Conservation (phyloP, 2,329 filamentous ascomycete species). For the Neofusicoccum umdonicola region DNA sequence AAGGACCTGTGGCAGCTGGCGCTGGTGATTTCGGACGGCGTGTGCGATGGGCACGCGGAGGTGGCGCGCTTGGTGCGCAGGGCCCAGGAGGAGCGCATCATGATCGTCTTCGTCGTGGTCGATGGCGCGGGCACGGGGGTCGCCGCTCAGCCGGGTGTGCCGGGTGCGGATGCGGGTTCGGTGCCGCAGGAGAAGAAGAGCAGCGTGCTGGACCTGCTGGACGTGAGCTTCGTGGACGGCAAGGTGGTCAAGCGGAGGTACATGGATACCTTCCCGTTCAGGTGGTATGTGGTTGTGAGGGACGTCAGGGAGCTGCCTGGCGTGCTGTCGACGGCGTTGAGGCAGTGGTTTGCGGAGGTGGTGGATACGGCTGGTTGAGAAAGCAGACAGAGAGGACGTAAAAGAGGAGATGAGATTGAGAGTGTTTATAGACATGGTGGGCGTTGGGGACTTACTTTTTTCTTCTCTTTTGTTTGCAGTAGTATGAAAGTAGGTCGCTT, state of each 20-base stretch:
- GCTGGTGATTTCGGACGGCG: conserved; percentile 87
- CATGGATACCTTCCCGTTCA: conserved; percentile 93
- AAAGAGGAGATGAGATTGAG: no score
- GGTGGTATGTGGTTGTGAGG: conserved; percentile 93
- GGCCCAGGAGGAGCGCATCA: conserved; percentile 89
- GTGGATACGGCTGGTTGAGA: conserved; percentile 41
- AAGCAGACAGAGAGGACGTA: no score
- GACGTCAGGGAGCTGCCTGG: conserved; percentile 87
- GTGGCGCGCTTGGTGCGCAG: conserved; percentile 81
- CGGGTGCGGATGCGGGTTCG: conserved; percentile 33
- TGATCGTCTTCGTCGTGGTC: conserved; percentile 97
- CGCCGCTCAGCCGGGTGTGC: no score
- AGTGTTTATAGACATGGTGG: no score
- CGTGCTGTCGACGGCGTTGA: conserved; percentile 80
- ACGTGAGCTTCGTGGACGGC: conserved; percentile 75
- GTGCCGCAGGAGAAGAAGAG: conserved; percentile 45
- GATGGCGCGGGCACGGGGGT: conserved; percentile 53
- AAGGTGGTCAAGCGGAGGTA: conserved; percentile 83
- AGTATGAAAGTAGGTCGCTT: no score
- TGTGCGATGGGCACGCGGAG: conserved; percentile 84
- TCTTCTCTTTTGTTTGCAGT: no score
- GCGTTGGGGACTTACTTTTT: no score
- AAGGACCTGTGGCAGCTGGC: conserved; percentile 84
- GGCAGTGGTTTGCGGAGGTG: conserved; percentile 89
- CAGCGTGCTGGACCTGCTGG: conserved; percentile 83